A percentile compares a stretch with the other conserved stretches of the same genome.
Evolutionary conservation across 2,329 filamentous ascomycete genomes (phyloP).

Genomic region (Aspergillus sp.): DNA sequence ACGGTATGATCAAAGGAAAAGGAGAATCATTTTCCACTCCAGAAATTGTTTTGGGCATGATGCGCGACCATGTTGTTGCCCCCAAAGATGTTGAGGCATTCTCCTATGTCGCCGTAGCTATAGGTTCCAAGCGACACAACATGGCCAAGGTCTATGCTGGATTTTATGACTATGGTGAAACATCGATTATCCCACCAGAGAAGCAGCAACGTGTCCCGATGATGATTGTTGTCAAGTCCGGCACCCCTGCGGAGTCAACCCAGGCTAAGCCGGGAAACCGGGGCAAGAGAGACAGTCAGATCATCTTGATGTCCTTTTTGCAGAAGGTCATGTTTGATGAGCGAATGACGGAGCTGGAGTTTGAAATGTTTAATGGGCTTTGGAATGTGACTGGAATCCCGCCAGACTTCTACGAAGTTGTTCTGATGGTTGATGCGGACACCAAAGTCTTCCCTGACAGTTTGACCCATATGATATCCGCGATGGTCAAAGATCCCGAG

Average conservation of each 20-base stretch:
- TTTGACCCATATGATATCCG: constrained; percentile 96
- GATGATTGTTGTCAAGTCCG: constrained; percentile 94
- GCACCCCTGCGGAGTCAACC: constrained; percentile 77
- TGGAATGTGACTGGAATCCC: constrained; percentile 99
- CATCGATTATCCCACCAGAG: constrained; percentile 72
- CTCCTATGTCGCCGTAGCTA: constrained; percentile 94
- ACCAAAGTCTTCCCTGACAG: constrained; percentile 99
- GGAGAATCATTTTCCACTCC: constrained; percentile 84
- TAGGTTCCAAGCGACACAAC: constrained; percentile 95
- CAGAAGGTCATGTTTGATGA: constrained; percentile 99
- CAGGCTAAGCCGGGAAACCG: constrained; percentile 91
- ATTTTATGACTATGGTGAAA: constrained; percentile 91
- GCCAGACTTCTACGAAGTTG: constrained; percentile 94
- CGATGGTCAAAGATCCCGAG: constrained; percentile 98
- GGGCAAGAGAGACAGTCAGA: constrained; percentile 98
- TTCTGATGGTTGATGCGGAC: constrained; percentile 98
- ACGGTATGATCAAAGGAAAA: constrained; percentile 94
- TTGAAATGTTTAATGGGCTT: constrained; percentile 98
- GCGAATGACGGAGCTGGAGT: constrained; percentile 98
- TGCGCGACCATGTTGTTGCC: constrained; percentile 80
- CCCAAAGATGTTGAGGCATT: constrained; percentile 81
- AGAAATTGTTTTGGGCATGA: constrained; percentile 86
- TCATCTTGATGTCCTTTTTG: constrained; percentile 98
- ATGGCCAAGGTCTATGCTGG: constrained; percentile 98
- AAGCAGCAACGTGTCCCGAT: constrained; percentile 97